Base-by-base conservation (phyloP, 768 basidiomycete genomes). In the Lentinula raphanica region DNA sequence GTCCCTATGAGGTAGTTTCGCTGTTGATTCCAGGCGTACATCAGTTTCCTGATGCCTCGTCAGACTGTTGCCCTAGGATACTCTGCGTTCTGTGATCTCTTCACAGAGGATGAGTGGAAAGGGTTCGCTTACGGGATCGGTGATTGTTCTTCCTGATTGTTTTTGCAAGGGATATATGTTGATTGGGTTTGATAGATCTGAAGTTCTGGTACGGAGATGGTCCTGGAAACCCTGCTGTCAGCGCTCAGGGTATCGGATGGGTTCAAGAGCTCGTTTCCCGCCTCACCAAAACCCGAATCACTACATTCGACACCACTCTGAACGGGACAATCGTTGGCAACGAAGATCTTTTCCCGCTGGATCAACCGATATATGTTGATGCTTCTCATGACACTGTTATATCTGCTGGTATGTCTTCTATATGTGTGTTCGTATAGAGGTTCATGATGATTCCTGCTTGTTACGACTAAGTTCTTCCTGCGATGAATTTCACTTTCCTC, bases 51-150 rank as follows among this genome's bases (percentile, higher is more conserved):
- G 42, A 44, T 44, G 8, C 21, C 38, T 31, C 29, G 7, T 13
- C 51, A 90, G 85, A 89, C 90, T 28, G 90, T 92, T 44, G 80
- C 88, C 0, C 81, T 92, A 4, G 89, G 88, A 0, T 90, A 83
- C 65, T 90, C 89, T 9, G 74, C 77, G 39, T 93, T 92, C 68
- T 93, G 90, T 60, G 81, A 79, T 44, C 69, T 92, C 15, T 93
- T 93, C 69, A 89, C 88, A 0, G 79, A 88, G 65, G 83, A 86
- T 31, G 91, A 92, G 66, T 93, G 90, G 90, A 79, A 85, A 64
- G 85, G 85, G 0, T 92, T 83, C 66, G 83, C 87, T 62, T 92
- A 93, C 58, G 75, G 80, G 9, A 64, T 65, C 54, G 72, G 74
- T 74, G 53, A 15, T 9, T 11, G 56, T 28, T 44, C 5, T 35